Percentiles rank a stretch among this genome's conserved stretches.
phyloP scores from a whole-genome alignment of 805 yeast genomes.

The Kurtzmaniella cleridarum region DNA sequence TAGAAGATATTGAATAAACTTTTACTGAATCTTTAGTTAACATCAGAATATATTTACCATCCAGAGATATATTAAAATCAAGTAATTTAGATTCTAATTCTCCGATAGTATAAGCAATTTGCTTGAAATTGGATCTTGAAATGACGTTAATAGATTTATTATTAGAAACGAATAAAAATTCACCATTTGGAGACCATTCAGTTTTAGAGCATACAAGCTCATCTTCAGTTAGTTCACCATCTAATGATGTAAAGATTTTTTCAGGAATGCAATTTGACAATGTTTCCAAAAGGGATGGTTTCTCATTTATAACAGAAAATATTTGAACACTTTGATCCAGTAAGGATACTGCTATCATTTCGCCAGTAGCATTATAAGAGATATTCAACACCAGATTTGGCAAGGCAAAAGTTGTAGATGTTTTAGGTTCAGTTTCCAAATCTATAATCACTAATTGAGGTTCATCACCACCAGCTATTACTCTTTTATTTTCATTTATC shows the following conservation, averaged over 20 bases:
- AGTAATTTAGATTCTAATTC: constrained; percentile 29
- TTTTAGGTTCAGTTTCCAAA: constrained; percentile 21
- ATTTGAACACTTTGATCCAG: constrained; percentile 56
- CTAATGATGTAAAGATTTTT: constrained; percentile 28
- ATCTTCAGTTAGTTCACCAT: constrained; percentile 6
- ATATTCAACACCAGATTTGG: constrained; percentile 55
- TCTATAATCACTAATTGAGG: constrained; percentile 49
- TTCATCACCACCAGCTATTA: constrained; percentile 64
- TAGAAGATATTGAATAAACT: not conserved
- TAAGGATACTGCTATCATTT: constrained; percentile 51
- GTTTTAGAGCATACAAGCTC: constrained; percentile 48
- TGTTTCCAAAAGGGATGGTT: constrained; percentile 46
- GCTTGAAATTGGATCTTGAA: constrained; percentile 26
- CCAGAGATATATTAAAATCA: constrained; percentile 57
- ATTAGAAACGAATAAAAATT: constrained; percentile 60
- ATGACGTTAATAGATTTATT: constrained; percentile 43
- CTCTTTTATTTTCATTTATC: constrained; percentile 56
- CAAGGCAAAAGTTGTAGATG: constrained; percentile 25
- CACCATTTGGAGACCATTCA: constrained; percentile 71
- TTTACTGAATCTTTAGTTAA: constrained; percentile 2
- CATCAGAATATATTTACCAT: constrained; percentile 49
- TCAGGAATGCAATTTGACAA: constrained; percentile 37
- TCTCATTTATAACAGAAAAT: constrained; percentile 50
- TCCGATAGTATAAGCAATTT: constrained; percentile 4
- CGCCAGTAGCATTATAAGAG: constrained; percentile 53